Conservation (phyloP, 768 basidiomycete species). For the Suillus hirtellus region DNA sequence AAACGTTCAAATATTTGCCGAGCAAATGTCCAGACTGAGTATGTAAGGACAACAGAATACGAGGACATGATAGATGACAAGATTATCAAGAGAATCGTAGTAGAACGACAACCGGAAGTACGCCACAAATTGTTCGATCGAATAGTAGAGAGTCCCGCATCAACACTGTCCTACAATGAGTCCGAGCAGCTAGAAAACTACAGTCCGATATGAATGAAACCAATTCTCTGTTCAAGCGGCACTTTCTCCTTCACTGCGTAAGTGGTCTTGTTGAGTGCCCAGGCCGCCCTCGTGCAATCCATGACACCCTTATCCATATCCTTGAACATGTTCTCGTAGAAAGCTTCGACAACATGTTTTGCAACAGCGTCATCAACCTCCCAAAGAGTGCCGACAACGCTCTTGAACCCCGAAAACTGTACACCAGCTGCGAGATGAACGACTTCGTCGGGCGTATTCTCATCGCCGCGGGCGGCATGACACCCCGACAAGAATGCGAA, state of each 20-base stretch:
- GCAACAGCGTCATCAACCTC: constrained; percentile 15
- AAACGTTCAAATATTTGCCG: background rate
- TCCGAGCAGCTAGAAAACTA: background rate
- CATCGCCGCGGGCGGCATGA: constrained; percentile 23
- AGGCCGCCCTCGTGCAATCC: constrained; percentile 14
- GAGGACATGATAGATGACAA: background rate
- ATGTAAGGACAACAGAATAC: background rate
- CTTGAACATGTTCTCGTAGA: constrained; percentile 16
- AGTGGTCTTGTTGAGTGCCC: constrained; percentile 13
- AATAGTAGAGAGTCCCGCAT: background rate
- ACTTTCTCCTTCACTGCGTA: background rate
- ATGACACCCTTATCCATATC: constrained; percentile 1
- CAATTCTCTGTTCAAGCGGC: constrained; percentile 15
- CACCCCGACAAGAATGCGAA: constrained; percentile 27
- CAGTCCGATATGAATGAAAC: constrained; percentile 18
- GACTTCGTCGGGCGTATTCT: constrained; percentile 18
- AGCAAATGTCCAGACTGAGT: background rate
- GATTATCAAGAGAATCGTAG: background rate
- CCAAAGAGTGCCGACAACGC: constrained; percentile 30
- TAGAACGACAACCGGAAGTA: background rate
- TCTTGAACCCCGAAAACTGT: constrained; percentile 24
- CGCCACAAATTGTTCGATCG: background rate
- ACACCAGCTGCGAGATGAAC: constrained; percentile 29
- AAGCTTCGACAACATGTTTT: constrained; percentile 10
- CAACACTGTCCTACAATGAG: background rate